phyloP scores from a whole-genome alignment of 306 rosid species.

The Hylodesmum podocarpum region DNA sequence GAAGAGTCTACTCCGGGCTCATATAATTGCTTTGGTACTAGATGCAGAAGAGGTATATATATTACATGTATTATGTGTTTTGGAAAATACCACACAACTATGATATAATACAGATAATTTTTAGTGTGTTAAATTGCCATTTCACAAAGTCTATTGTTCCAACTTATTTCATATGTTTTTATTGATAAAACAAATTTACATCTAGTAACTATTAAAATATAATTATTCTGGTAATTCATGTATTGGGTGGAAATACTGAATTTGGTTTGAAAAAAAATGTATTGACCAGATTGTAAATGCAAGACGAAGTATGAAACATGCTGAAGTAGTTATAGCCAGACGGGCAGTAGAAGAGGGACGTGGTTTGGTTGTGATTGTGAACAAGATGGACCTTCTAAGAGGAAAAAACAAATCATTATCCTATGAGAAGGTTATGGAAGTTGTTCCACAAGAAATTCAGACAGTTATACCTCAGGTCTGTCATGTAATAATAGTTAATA shows the following conservation, averaged over 20 bases:
- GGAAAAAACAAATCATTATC: constrained; percentile 47
- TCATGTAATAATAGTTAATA: constrained; percentile 2
- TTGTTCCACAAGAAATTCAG: constrained; percentile 87
- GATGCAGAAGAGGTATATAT: constrained; percentile 85
- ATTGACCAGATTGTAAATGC: constrained; percentile 65
- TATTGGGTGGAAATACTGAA: constrained; percentile 8
- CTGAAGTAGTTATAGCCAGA: constrained; percentile 95
- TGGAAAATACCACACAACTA: background rate
- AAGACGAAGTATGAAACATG: constrained; percentile 84
- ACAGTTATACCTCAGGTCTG: constrained; percentile 83
- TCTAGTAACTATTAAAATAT: constrained; percentile 5
- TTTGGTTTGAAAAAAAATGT: background rate
- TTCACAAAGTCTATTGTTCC: background rate
- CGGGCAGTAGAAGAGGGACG: constrained; percentile 97
- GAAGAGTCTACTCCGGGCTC: constrained; percentile 94
- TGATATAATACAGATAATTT: background rate
- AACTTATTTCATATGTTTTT: constrained; percentile 4
- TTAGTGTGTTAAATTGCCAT: constrained; percentile 13
- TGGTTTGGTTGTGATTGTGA: constrained; percentile 93
- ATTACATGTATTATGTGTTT: constrained; percentile 14
- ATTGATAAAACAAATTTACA: background rate
- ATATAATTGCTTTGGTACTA: constrained; percentile 86
- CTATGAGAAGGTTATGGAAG: constrained; percentile 70
- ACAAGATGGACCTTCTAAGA: constrained; percentile 94
- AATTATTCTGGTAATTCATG: constrained; percentile 18